A percentile compares a stretch with the other conserved stretches of the same genome.
These are phyloP conservation scores for Ehretia macrophylla DNA, from an alignment of 257 asterid species.

Conservation along the genomic window DNA sequence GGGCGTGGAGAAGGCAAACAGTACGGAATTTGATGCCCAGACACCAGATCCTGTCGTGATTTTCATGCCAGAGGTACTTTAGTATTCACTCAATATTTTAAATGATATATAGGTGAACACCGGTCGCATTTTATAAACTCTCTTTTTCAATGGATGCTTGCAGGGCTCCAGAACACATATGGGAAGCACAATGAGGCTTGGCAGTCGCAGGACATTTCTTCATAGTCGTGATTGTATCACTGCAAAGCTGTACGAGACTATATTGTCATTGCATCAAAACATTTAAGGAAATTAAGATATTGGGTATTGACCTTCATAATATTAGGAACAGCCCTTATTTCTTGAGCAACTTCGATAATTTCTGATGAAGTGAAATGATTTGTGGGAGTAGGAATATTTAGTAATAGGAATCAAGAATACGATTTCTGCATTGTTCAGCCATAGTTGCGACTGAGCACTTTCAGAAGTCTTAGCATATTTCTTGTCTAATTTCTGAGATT, in stretches of 20 bases:
- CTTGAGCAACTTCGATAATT: too few relatives aligned
- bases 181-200: conserved; percentile 99
- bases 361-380: too few relatives aligned
- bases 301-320: too few relatives aligned
- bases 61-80: conserved; percentile 96
- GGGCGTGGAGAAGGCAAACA: conserved; percentile 65
- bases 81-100: conserved; percentile 7
- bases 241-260: conserved; percentile 94
- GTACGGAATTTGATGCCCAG: conserved; percentile 73
- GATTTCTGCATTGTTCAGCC: too few relatives aligned
- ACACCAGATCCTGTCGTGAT: conserved; percentile 76
- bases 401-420: too few relatives aligned
- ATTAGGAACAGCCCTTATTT: too few relatives aligned
- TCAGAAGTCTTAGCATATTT: too few relatives aligned
- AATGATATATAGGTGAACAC: not conserved
- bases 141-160: conserved; percentile 6
- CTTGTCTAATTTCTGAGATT: too few relatives aligned
- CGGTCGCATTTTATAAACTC: conserved; percentile 9
- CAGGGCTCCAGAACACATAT: conserved; percentile 91
- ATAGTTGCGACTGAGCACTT: too few relatives aligned
- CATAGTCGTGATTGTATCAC: conserved; percentile 79
- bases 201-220: conserved; percentile 77
- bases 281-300: too few relatives aligned
- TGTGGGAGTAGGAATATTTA: too few relatives aligned
- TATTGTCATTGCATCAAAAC: too few relatives aligned